These are phyloP conservation scores for Cutaneotrichosporon sp. DNA, from an alignment of 1,284 basidiomycete species.

Conservation along the genomic window DNA sequence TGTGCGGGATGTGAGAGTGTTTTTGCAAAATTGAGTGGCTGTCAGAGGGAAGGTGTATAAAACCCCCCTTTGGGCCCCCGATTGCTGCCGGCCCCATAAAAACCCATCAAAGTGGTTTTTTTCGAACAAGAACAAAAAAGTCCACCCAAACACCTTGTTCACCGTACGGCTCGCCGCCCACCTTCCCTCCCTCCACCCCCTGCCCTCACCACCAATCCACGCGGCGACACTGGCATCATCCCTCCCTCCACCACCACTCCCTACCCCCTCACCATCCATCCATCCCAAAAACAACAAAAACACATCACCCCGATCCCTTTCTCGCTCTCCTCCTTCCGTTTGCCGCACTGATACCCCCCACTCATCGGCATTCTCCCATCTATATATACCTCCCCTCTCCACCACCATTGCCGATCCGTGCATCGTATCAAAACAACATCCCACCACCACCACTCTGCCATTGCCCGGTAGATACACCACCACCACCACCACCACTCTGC, in stretches of 20 bases:
- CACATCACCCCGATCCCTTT: too few species aligned
- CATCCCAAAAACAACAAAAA: too few species aligned
- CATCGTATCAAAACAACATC: not conserved
- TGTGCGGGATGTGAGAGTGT: too few species aligned
- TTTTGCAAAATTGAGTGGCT: too few species aligned
- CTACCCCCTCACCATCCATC: not conserved
- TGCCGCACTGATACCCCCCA: not conserved
- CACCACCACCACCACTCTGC: not conserved
- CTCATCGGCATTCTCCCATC: not conserved
- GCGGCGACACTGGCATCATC: not conserved
- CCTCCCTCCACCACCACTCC: not conserved
- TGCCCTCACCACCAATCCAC: not conserved
- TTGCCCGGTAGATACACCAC: not conserved
- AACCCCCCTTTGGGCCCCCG: constrained; percentile 3
- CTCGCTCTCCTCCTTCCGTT: too few species aligned
- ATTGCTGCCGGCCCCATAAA: constrained; percentile 7
- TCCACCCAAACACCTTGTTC: too few species aligned
- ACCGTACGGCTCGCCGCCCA: not conserved
- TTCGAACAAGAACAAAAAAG: too few species aligned
- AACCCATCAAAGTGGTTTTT: not conserved
- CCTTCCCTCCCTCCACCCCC: not conserved
- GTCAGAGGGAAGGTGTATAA: not conserved
- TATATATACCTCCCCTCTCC: constrained; percentile 3
- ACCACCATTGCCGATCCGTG: not conserved
- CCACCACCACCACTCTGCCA: not conserved